Evolutionary conservation across 108 stramenopile species (phyloP).

Genomic region (Nannochloropsis granulata): DNA sequence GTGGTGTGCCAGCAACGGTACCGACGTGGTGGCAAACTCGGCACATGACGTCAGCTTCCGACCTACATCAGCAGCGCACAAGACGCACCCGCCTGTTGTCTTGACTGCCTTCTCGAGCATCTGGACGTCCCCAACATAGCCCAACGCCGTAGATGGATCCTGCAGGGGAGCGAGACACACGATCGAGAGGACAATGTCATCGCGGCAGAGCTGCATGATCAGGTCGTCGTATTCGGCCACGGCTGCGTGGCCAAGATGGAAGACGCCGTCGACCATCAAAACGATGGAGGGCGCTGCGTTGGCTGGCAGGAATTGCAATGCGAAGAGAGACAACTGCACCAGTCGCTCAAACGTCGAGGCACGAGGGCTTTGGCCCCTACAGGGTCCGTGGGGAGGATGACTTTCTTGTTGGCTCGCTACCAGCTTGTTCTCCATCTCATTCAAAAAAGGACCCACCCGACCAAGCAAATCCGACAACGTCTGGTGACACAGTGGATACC

Average conservation of each 20-base stretch:
- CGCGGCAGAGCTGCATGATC: not conserved
- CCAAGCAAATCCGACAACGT: not conserved
- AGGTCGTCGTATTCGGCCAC: not conserved
- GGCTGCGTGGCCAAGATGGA: not conserved
- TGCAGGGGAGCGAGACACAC: not conserved
- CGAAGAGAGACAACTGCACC: not conserved
- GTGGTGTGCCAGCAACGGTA: not conserved
- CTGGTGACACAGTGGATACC: not conserved
- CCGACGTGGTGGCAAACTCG: not conserved
- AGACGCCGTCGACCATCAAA: not conserved
- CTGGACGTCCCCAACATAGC: not conserved
- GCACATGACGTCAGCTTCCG: not conserved
- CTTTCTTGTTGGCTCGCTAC: not conserved
- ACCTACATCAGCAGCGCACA: not conserved
- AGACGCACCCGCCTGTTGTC: not conserved
- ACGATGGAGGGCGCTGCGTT: not conserved
- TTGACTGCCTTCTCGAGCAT: not conserved
- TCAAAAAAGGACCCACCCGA: not conserved
- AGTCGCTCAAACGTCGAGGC: not conserved
- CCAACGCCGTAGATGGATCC: not conserved
- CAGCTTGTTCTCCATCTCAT: not conserved
- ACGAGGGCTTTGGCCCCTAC: too few relatives aligned
- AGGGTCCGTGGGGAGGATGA: not conserved
- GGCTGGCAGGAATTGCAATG: not conserved
- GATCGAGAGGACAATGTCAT: not conserved